These are phyloP conservation scores for Aegilops sharonensis DNA, from an alignment of 176 grass and related monocot genomes.

Conservation along the genomic window DNA sequence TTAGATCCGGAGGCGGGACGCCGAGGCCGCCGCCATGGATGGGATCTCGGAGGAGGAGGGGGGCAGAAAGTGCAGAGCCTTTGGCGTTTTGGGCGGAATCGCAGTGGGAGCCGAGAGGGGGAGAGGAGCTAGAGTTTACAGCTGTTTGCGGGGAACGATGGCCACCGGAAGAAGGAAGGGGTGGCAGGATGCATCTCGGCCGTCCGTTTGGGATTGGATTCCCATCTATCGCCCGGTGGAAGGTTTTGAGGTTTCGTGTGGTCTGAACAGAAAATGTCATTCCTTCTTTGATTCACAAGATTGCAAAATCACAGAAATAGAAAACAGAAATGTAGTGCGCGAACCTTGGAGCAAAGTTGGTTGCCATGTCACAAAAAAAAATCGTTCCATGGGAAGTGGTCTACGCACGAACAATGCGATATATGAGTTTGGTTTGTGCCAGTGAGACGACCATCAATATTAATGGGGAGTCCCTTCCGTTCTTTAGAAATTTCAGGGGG, in stretches of 20 bases:
- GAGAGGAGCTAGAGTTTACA: conserved; percentile 31
- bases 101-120: neutral
- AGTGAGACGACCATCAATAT: too few relatives aligned
- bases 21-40: conserved; percentile 39
- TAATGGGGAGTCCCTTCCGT: too few relatives aligned
- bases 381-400: too few relatives aligned
- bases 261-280: too few relatives aligned
- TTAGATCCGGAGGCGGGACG: conserved; percentile 34
- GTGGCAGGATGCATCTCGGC: conserved; percentile 14
- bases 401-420: too few relatives aligned
- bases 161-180: conserved; percentile 32
- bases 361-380: too few relatives aligned
- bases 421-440: too few relatives aligned
- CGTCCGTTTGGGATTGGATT: conserved; percentile 19
- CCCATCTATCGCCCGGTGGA: conserved; percentile 1
- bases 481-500: too few relatives aligned
- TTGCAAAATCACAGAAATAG: too few relatives aligned
- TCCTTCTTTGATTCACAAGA: too few relatives aligned
- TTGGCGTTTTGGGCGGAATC: conserved; percentile 13
- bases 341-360: too few relatives aligned
- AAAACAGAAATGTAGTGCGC: too few relatives aligned
- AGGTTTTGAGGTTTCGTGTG: neutral
- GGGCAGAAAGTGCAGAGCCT: conserved; percentile 17
- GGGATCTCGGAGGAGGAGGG: conserved; percentile 36
- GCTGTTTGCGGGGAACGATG: neutral